Base-by-base conservation (phyloP, 305 asterid species). In the Fraxinus latifolia region DNA sequence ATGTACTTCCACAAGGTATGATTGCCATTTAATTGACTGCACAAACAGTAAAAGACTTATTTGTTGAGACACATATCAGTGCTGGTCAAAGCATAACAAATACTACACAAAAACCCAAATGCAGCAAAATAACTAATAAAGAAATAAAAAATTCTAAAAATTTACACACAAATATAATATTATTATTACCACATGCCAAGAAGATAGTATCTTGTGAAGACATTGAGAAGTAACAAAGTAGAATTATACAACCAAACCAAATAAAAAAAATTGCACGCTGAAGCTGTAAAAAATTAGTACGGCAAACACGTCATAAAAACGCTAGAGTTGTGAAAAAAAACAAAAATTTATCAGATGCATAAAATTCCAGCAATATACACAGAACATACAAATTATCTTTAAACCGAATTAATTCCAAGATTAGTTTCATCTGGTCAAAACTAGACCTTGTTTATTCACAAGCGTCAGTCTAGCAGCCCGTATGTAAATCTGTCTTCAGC, bases 1-100 rank as follows among this genome's bases (percentile, higher is more conserved):
- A 93, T 78, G 96, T 88, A 84, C 95, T 94, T 88, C 98, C 99
- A 83, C 92, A 93, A 82, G 98, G 98, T 83, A 94, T 78, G 81
- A 92, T 91, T 82, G 98, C 98, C 99, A 96, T 95, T 83, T 82
- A 85, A 78, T 85, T 6, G 77, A 87, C 93, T 89, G 87, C 55
- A 81, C 33, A 78, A 53, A 1, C 60, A 68, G 36, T 29, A 65
- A 37, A 53, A 34, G 4, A 33, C 44, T 14, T 70, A 70, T 70
- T 29, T 76, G 42, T 44, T 77, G 44, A 50, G 68, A 53, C 27
- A 3, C 34, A 2, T 31, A 34, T 23, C 34, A 12, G 39, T 70
- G 15, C 53, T 11, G 55, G 67, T 47, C 74, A 58, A 19, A 19
- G 36, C 74, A 32, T 33, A 53, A 50, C 25, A 53, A 34, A 58